Base-by-base conservation (phyloP, 192 early-diverging fungal species). In the Coemansia sp. region DNA sequence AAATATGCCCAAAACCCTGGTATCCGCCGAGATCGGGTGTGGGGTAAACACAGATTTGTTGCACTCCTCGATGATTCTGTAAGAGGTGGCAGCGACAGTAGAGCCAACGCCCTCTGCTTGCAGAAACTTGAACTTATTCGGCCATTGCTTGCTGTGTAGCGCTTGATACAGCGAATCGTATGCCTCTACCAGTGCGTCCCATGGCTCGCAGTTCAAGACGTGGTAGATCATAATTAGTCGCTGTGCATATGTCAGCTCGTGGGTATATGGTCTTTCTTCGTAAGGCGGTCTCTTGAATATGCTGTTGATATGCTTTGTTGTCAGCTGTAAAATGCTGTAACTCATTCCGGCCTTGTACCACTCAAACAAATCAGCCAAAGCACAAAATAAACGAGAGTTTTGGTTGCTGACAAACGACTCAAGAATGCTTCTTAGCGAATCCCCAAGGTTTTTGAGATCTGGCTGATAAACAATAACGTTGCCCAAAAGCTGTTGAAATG, bases 391-490 rank as follows among this genome's bases (percentile, higher is more conserved):
- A 8, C 77, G 69, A 30, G 77, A 71, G 49, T 72, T 80, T 31
- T 71, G 68, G 63, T 80, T 80, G 59, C 68, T 80, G 49, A 73
- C 50, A 64, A 75, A 80, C 12, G 72, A 75, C 63, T 75, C 66
- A 17, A 80, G 66, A 11, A 61, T 60, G 2, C 51, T n/a, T 11
- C 30, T 59, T 8, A 78, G 30, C 5, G 58, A 18, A 11, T 51
- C 45, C 7, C 52, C 69, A 8, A 38, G 25, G 4, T 4, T n/a
- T 1, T 33, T 48, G 29, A 80, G 38, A 25, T 48, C 52, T 10
- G 77, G 69, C 57, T 80, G 72, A 54, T 58, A 18, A 14, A 40
- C 61, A 4, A 74, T 36, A 11, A 74, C 20, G 4, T 48, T 61
- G 6, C 28, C 56, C 3, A 65, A 0, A 0, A 80, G 72, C 18